Conservation (phyloP, 169 alveolate genomes). For the Plasmodium inui region DNA sequence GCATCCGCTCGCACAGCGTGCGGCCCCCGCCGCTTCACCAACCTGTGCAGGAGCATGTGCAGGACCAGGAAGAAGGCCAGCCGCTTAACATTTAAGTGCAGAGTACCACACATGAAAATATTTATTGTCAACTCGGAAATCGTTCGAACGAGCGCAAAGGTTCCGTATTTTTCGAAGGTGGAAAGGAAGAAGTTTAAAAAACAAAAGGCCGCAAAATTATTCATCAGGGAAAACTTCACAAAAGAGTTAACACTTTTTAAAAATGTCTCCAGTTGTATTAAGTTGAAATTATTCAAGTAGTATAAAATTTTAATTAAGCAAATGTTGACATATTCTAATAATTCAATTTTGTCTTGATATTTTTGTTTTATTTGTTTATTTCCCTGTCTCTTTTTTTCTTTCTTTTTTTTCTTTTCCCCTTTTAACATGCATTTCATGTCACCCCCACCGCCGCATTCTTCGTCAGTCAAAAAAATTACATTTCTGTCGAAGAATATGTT, state of each 20-base stretch:
- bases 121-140: slow-evolving; percentile 56
- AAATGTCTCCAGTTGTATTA: slow-evolving; percentile 61
- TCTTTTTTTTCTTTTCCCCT: slow-evolving; percentile 2
- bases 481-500: slow-evolving; percentile 55
- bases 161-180: slow-evolving; percentile 16
- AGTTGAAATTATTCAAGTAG: slow-evolving; percentile 63
- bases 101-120: slow-evolving; percentile 35
- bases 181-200: slow-evolving; percentile 35
- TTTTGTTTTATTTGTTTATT: slow-evolving; percentile 58
- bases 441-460: neutral
- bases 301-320: slow-evolving; percentile 71
- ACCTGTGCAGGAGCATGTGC: slow-evolving; percentile 45
- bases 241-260: slow-evolving; percentile 69
- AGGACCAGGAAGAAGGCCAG: slow-evolving; percentile 45
- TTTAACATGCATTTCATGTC: neutral
- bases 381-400: slow-evolving; percentile 9
- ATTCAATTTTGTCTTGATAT: slow-evolving; percentile 42
- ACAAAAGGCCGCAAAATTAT: slow-evolving; percentile 65
- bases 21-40: neutral
- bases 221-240: slow-evolving; percentile 45
- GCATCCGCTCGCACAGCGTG: neutral
- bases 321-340: slow-evolving; percentile 63
- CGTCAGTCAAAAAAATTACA: slow-evolving; percentile 9
- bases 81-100: slow-evolving; percentile 35
- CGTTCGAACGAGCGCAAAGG: slow-evolving; percentile 46